phyloP scores from a whole-genome alignment of 176 grass and related monocot genomes.

The Aegilops umbellulata region DNA sequence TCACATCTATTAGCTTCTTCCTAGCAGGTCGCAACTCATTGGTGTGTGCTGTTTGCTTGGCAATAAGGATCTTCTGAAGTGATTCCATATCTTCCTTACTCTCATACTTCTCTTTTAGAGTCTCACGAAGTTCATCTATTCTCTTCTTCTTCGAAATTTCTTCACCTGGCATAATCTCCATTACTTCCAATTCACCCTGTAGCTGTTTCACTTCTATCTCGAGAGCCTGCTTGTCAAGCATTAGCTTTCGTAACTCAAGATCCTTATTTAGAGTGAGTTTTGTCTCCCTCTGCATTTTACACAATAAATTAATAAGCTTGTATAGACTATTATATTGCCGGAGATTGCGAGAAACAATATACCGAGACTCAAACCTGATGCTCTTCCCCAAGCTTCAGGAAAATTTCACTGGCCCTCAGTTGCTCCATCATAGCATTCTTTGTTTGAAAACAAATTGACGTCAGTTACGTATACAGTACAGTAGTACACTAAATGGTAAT shows the following conservation, averaged over 20 bases:
- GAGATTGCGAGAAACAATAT: background rate
- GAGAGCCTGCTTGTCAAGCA: constrained; percentile 59
- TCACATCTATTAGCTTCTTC: background rate
- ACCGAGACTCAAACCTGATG: background rate
- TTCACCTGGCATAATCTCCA: constrained; percentile 40
- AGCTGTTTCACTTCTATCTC: constrained; percentile 58
- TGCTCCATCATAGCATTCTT: background rate
- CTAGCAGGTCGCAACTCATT: background rate
- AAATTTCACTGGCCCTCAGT: background rate
- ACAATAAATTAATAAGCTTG: background rate
- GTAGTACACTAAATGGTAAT: background rate
- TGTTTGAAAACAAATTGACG: background rate
- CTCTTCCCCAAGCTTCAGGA: background rate
- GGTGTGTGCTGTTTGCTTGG: background rate
- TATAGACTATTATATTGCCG: too few relatives aligned
- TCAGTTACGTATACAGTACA: background rate
- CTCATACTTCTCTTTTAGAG: background rate
- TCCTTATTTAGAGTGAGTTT: constrained; percentile 38
- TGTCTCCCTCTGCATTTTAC: constrained; percentile 24
- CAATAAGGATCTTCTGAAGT: background rate
- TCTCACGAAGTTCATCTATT: background rate
- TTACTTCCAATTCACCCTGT: constrained; percentile 41
- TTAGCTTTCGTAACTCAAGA: constrained; percentile 31
- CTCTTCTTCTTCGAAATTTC: background rate
- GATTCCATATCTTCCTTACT: background rate